Percentiles rank a stretch among this genome's conserved stretches.
Evolutionary conservation across 1,284 basidiomycete genomes (phyloP).

Genomic region (Cryptococcus amylolentus): DNA sequence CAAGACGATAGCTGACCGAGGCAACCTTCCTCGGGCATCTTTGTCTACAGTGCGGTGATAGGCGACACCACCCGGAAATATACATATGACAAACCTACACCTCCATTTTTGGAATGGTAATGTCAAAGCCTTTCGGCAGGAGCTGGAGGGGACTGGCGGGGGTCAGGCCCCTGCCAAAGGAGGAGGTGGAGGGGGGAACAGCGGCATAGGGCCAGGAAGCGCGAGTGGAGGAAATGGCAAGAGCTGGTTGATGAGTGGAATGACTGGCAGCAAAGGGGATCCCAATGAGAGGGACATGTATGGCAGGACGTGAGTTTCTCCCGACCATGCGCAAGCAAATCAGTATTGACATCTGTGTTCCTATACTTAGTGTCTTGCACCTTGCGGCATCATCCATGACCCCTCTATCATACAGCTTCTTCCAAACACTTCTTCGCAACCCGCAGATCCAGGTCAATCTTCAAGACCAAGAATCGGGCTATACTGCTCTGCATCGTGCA

Average conservation of each 20-base stretch:
- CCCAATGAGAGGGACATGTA: conserved; percentile 47
- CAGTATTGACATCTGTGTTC: conserved; percentile 55
- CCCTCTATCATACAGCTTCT: conserved; percentile 69
- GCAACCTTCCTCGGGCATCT: conserved; percentile 30
- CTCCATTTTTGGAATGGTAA: conserved; percentile 70
- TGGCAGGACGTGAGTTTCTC: conserved; percentile 38
- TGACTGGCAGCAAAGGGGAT: conserved; percentile 49
- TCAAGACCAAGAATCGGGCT: conserved; percentile 77
- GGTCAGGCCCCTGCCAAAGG: conserved; percentile 11
- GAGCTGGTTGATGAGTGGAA: conserved; percentile 62
- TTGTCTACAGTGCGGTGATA: background rate
- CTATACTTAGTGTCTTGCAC: conserved; percentile 66
- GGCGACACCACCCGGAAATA: background rate
- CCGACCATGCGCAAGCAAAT: background rate
- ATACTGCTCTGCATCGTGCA: conserved; percentile 89
- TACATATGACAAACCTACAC: conserved; percentile 62
- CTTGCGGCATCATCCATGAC: conserved; percentile 64
- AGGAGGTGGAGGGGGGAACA: conserved; percentile 44
- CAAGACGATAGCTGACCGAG: conserved; percentile 17
- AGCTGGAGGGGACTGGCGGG: conserved; percentile 58
- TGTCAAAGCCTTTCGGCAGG: conserved; percentile 75
- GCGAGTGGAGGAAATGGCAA: conserved; percentile 53
- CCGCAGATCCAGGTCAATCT: conserved; percentile 75
- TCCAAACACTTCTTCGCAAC: conserved; percentile 73
- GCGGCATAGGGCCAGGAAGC: conserved; percentile 39